Conservation (phyloP, 208 protist genomes). For the Trypanosoma boissoni region DNA sequence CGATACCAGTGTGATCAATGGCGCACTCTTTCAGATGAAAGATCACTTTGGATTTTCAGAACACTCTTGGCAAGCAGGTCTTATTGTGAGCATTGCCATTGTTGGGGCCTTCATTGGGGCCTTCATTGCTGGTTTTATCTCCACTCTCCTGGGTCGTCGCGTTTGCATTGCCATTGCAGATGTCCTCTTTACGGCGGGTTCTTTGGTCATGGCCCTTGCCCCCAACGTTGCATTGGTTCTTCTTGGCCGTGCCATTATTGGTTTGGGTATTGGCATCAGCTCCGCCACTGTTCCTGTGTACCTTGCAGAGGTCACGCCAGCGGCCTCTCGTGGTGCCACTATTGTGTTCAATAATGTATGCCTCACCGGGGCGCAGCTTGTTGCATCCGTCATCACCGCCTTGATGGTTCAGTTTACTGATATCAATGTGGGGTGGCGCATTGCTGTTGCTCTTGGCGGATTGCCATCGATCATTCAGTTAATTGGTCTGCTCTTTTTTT, state of each 20-base stretch:
- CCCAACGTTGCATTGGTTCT: conserved; percentile 64
- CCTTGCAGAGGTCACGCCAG: conserved; percentile 82
- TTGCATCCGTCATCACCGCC: conserved; percentile 68
- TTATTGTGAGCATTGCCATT: conserved; percentile 88
- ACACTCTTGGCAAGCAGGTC: conserved; percentile 70
- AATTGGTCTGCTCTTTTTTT: conserved; percentile 68
- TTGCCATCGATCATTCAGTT: conserved; percentile 80
- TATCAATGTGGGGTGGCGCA: conserved; percentile 85
- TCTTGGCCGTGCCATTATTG: conserved; percentile 79
- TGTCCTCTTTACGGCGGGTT: conserved; percentile 79
- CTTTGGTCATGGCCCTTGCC: conserved; percentile 71
- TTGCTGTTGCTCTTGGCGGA: conserved; percentile 81
- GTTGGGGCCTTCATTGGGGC: conserved; percentile 83
- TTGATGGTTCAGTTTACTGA: conserved; percentile 70
- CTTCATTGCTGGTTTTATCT: conserved; percentile 67
- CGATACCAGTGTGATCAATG: conserved; percentile 91
- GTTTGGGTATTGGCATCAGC: conserved; percentile 83
- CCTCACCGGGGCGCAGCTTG: conserved; percentile 81
- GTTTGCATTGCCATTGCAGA: conserved; percentile 70
- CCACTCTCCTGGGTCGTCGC: conserved; percentile 67
- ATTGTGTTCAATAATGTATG: conserved; percentile 91
- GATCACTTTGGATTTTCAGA: conserved; percentile 81
- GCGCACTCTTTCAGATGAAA: conserved; percentile 91
- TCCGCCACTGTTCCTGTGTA: conserved; percentile 91
- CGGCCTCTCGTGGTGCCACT: conserved; percentile 68